Evolutionary conservation across 2,329 filamentous ascomycete species (phyloP).

Genomic region (Botrytis fabae): DNA sequence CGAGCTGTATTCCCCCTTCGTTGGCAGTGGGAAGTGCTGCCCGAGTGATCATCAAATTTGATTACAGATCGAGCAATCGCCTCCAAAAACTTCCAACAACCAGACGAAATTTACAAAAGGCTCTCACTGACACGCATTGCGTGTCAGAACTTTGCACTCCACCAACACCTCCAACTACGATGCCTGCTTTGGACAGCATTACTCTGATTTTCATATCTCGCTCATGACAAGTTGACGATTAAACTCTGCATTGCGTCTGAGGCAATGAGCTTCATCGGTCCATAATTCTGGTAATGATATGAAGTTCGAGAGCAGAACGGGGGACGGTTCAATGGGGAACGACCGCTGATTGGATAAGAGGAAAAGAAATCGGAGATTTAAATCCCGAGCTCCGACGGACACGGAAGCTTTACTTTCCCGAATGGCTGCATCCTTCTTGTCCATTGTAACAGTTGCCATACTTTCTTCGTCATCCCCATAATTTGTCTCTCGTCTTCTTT

Average conservation of each 20-base stretch:
- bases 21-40: too few relatives aligned
- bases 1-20: too few relatives aligned
- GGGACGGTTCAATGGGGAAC: background rate
- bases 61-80: too few relatives aligned
- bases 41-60: too few relatives aligned
- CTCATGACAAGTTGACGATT: background rate
- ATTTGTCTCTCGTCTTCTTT: background rate
- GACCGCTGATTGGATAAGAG: background rate
- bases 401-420: background rate
- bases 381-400: constrained; percentile 4
- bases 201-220: background rate
- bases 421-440: background rate
- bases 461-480: background rate
- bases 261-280: background rate
- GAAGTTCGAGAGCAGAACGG: background rate
- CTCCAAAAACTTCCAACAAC: too few relatives aligned
- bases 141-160: background rate
- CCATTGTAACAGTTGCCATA: background rate
- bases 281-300: background rate
- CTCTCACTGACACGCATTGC: background rate
- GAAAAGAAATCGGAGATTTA: background rate
- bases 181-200: background rate
- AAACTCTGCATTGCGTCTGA: background rate
- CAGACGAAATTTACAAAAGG: background rate
- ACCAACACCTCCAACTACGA: background rate